Evolutionary conservation across 2,329 filamentous ascomycete genomes (phyloP).

Genomic region (Paraphaeosphaeria sporulosa): DNA sequence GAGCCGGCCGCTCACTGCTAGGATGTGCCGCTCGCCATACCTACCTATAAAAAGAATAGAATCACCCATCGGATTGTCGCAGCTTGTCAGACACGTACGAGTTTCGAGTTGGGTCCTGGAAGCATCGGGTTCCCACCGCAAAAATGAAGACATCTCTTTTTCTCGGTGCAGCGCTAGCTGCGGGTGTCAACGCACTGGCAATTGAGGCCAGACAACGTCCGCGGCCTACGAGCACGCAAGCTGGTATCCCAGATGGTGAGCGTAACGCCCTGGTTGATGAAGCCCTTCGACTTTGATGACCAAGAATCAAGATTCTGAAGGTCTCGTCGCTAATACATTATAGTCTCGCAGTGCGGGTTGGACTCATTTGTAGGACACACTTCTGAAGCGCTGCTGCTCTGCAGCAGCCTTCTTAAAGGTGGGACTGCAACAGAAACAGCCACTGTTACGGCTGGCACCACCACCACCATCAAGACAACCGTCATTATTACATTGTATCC

Average conservation of each 20-base stretch:
- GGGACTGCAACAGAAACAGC: slow-evolving; percentile 36
- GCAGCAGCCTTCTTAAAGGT: slow-evolving; percentile 36
- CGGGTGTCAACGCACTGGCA: slow-evolving; percentile 29
- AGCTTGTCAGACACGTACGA: background rate
- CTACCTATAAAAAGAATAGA: slow-evolving; percentile 2
- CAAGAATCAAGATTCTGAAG: background rate
- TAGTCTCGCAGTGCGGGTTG: slow-evolving; percentile 31
- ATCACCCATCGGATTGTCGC: background rate
- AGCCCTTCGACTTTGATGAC: background rate
- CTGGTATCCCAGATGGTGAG: slow-evolving; percentile 30
- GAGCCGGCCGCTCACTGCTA: background rate
- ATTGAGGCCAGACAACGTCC: slow-evolving; percentile 31
- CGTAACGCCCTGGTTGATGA: background rate
- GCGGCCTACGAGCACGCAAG: slow-evolving; percentile 8
- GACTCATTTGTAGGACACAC: slow-evolving; percentile 42
- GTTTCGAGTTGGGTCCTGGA: background rate
- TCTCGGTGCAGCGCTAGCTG: slow-evolving; percentile 32
- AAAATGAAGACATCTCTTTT: slow-evolving; percentile 35
- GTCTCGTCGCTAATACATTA: background rate
- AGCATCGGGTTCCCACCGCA: slow-evolving; percentile 11
- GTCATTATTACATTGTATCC: slow-evolving; percentile 34
- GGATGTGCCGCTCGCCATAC: background rate
- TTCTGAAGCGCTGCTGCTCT: slow-evolving; percentile 39
- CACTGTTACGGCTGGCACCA: slow-evolving; percentile 27
- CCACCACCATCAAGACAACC: slow-evolving; percentile 32